Evolutionary conservation across 768 basidiomycete species (phyloP).

Genomic region (Dictyophora rubrovolvata): DNA sequence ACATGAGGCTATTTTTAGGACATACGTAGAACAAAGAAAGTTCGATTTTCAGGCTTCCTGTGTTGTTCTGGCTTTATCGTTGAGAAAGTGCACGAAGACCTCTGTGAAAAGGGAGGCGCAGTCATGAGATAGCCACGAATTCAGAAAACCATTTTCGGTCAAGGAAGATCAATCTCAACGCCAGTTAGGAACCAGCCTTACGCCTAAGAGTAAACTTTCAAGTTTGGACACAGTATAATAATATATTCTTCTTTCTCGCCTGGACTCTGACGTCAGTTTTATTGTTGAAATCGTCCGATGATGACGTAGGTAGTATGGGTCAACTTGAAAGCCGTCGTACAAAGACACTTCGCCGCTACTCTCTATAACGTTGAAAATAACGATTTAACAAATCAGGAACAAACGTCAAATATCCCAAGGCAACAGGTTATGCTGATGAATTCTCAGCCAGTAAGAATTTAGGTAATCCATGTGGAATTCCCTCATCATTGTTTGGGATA

Average conservation of each 20-base stretch:
- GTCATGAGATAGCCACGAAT: no score
- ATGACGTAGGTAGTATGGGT: background rate
- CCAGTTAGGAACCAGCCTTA: no score
- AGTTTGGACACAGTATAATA: background rate
- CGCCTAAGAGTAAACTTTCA: no score
- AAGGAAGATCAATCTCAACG: no score
- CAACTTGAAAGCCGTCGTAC: no score
- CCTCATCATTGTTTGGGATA: background rate
- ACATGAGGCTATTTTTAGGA: background rate
- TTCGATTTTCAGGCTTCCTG: background rate
- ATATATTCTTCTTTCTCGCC: background rate
- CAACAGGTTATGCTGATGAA: background rate
- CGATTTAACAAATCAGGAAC: background rate
- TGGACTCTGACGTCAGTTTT: background rate
- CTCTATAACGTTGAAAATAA: background rate
- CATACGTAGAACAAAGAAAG: background rate
- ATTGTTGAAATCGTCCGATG: background rate
- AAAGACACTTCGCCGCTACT: no score
- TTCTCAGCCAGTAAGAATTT: background rate
- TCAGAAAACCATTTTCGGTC: no score
- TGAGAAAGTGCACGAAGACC: no score
- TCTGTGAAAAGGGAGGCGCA: no score
- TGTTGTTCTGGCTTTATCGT: no score
- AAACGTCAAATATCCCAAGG: conserved; percentile 1
- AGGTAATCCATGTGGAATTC: background rate